Base-by-base conservation (phyloP, 2,329 filamentous ascomycete genomes). In the Fusarium sp. region DNA sequence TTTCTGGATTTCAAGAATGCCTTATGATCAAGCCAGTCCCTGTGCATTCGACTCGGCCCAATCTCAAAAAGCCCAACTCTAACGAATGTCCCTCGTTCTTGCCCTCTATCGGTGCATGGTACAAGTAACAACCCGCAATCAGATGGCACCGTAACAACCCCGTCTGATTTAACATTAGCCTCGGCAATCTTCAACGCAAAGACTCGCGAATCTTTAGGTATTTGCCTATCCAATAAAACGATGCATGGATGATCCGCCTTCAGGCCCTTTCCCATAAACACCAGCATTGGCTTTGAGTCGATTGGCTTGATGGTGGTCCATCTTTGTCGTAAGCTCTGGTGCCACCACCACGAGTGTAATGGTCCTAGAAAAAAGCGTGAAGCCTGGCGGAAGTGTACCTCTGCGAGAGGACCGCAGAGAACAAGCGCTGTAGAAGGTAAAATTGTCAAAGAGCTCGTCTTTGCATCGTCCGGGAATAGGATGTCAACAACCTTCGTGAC, bases 11-110 rank as follows among this genome's bases (percentile, higher is more conserved):
- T 54, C 5, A 61, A 53, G 1, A 24, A 8, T n/a, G 24, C 12
- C 5, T n/a, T 22, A 7, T 7, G 7, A 18, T 53, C 30, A 1
- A 47, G 29, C 44, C 59, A 61, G 2, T 53, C 40, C 14, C 45
- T 40, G 7, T 45, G 13, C 27, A 59, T 59, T 14, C 4, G 11
- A 34, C 18, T 22, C 30, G 12, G 10, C 4, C 25, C 37, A 25
- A 61, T 61, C 37, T 59, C 44, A 45, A 61, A 59, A 34, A 22
- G 9, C 3, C 58, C 54, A 18, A 61, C 34, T 3, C 54, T 51
- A 2, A 5, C 18, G 44, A 59, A 59, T 0, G 54, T 18, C 3
- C 58, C 54, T 3, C 29, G 40, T 3, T 57, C 57, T 20, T 14
- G 4, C 2, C 12, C 27, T 1, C 27, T 3, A 20, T 27, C 22